These are phyloP conservation scores for Phytophthora melonis DNA, from an alignment of 352 stramenopile species.

Conservation along the genomic window DNA sequence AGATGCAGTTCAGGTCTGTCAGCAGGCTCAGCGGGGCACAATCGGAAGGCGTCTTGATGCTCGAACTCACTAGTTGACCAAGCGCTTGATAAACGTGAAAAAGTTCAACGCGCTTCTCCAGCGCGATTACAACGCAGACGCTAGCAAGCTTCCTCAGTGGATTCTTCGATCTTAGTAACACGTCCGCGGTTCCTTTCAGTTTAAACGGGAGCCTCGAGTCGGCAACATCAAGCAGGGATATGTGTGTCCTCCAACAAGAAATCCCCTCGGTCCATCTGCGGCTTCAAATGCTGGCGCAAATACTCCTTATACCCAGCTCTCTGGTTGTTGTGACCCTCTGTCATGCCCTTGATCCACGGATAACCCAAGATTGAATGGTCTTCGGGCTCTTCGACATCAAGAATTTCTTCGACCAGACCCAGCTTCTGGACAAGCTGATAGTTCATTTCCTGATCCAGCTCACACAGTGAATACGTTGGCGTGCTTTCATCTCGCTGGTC, in stretches of 20 bases:
- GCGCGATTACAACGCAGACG: conserved; percentile 38
- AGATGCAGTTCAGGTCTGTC: conserved; percentile 41
- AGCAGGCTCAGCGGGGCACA: conserved; percentile 40
- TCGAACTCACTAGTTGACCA: conserved; percentile 39
- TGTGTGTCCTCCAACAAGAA: conserved; percentile 12
- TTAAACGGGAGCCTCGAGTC: conserved; percentile 37
- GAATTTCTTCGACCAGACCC: conserved; percentile 15
- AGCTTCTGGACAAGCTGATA: conserved; percentile 24
- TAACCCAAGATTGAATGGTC: conserved; percentile 38
- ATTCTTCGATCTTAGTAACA: conserved; percentile 41
- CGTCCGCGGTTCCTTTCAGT: conserved; percentile 42
- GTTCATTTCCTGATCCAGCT: background rate
- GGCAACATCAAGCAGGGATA: conserved; percentile 26
- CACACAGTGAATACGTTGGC: background rate
- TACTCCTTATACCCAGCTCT: conserved; percentile 41
- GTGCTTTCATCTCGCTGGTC: background rate
- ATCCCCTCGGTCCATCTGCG: conserved; percentile 30
- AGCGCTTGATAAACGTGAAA: conserved; percentile 36
- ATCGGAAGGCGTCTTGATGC: conserved; percentile 34
- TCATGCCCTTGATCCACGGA: conserved; percentile 28
- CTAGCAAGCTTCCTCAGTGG: conserved; percentile 36
- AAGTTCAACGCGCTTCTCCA: conserved; percentile 32
- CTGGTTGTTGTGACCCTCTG: conserved; percentile 24
- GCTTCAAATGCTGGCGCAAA: conserved; percentile 38
- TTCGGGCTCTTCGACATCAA: conserved; percentile 34